Conservation (phyloP, 192 early-diverging fungal species). For the Coemansia sp. region DNA sequence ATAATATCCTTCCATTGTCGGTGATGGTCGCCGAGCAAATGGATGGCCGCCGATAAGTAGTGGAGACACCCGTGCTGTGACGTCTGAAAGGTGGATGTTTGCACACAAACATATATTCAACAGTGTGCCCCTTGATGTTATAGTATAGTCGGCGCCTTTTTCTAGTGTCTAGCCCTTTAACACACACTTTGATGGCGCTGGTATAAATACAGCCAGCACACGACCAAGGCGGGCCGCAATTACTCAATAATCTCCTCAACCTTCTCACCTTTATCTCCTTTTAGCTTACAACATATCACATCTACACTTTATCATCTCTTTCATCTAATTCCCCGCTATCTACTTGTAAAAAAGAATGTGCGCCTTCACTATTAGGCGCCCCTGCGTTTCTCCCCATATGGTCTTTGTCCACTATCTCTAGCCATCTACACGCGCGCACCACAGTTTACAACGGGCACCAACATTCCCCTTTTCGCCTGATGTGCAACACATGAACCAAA, state of each 20-base stretch:
- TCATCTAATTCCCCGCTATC: neutral
- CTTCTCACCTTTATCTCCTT: neutral
- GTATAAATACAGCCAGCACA: slow-evolving; percentile 10
- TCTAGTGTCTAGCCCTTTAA: no score
- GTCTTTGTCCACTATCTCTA: neutral
- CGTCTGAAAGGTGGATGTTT: neutral
- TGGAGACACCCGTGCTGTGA: neutral
- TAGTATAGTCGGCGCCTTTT: neutral
- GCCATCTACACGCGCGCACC: neutral
- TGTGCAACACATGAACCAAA: neutral
- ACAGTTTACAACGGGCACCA: neutral
- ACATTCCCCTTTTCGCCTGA: neutral
- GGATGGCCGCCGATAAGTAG: slow-evolving; percentile 7
- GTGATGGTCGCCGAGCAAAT: slow-evolving; percentile 2
- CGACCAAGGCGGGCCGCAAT: neutral
- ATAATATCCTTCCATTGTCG: neutral
- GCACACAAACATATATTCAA: neutral
- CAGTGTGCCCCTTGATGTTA: neutral
- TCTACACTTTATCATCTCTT: neutral
- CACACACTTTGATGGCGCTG: neutral
- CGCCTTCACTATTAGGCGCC: neutral
- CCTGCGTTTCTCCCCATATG: neutral
- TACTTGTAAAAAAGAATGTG: neutral
- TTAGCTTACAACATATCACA: neutral
- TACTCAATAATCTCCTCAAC: no score